Evolutionary conservation across 2,329 filamentous ascomycete genomes (phyloP).

Genomic region (Aspergillus viridinutans): DNA sequence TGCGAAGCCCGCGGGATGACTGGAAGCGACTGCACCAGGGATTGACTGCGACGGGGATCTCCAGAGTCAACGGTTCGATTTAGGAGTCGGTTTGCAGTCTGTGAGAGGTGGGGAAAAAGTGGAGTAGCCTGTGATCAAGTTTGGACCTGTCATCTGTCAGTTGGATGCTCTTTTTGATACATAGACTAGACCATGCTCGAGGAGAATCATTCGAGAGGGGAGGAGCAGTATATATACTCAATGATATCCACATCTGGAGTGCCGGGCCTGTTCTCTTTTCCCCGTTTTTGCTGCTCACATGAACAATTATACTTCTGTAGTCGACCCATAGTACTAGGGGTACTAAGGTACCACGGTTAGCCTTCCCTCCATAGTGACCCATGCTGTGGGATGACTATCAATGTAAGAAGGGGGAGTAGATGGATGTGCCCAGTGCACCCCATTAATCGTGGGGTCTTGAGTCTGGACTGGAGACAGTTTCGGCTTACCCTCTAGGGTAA

Average conservation of each 20-base stretch:
- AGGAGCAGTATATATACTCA: background rate
- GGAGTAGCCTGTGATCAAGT: slow-evolving; percentile 12
- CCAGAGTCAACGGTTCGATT: background rate
- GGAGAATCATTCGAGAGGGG: background rate
- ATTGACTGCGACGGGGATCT: slow-evolving; percentile 1
- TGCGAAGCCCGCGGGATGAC: slow-evolving; percentile 1
- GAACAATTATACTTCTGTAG: slow-evolving; percentile 14
- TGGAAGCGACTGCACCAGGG: slow-evolving; percentile 6
- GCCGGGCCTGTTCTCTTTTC: slow-evolving; percentile 9
- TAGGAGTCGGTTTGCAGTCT: slow-evolving; percentile 14
- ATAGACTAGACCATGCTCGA: background rate
- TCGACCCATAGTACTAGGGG: slow-evolving; percentile 8
- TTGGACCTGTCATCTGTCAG: background rate
- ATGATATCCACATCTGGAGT: background rate
- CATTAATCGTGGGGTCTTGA: background rate
- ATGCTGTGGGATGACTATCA: background rate
- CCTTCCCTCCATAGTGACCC: background rate
- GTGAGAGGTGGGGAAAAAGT: slow-evolving; percentile 28
- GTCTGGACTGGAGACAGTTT: slow-evolving; percentile 6
- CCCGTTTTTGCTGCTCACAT: slow-evolving; percentile 30
- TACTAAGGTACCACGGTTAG: background rate
- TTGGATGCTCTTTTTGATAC: background rate
- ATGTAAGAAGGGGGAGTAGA: too few species aligned
- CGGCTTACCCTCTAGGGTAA: slow-evolving; percentile 31
- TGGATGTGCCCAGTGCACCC: background rate